Conservation (phyloP, 1,139 yeast species). For the Magnusiomyces sp. region DNA sequence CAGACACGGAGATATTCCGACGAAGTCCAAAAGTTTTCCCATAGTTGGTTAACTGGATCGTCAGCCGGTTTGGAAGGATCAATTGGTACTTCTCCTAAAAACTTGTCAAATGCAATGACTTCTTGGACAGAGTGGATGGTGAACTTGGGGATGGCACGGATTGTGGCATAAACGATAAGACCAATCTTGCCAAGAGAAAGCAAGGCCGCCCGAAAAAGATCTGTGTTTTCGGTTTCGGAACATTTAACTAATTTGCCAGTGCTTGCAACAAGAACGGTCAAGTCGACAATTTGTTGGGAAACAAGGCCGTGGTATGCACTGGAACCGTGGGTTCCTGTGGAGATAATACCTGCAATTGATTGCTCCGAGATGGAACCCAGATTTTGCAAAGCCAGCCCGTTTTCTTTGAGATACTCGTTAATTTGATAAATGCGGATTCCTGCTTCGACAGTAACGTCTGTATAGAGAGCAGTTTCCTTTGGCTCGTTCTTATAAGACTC, state of each 20-base stretch:
- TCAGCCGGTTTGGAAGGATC: too few species aligned
- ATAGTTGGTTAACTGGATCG: constrained; percentile 41
- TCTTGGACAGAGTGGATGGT: constrained; percentile 77
- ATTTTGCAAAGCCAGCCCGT: constrained; percentile 76
- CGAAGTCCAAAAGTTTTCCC: constrained; percentile 63
- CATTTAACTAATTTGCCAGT: constrained; percentile 61
- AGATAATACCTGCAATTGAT: constrained; percentile 85
- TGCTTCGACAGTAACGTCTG: constrained; percentile 89
- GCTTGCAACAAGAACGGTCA: constrained; percentile 53
- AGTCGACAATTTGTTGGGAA: constrained; percentile 74
- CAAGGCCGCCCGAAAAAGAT: constrained; percentile 74
- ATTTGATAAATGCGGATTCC: constrained; percentile 78
- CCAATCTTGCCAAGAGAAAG: constrained; percentile 90
- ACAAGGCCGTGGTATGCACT: constrained; percentile 88
- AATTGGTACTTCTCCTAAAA: constrained; percentile 35
- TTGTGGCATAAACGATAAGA: constrained; percentile 76
- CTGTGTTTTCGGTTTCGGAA: constrained; percentile 58
- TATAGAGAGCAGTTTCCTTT: constrained; percentile 38
- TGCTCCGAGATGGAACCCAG: constrained; percentile 93
- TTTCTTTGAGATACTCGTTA: constrained; percentile 53
- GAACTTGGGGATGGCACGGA: constrained; percentile 77
- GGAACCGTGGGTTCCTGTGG: constrained; percentile 96
- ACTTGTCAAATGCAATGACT: constrained; percentile 65
- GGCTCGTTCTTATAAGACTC: constrained; percentile 33
- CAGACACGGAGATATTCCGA: constrained; percentile 88